Percentiles rank a stretch among this genome's conserved stretches.
phyloP scores from a whole-genome alignment of 805 yeast species.

The Cyberlindnera galapagoensis region DNA sequence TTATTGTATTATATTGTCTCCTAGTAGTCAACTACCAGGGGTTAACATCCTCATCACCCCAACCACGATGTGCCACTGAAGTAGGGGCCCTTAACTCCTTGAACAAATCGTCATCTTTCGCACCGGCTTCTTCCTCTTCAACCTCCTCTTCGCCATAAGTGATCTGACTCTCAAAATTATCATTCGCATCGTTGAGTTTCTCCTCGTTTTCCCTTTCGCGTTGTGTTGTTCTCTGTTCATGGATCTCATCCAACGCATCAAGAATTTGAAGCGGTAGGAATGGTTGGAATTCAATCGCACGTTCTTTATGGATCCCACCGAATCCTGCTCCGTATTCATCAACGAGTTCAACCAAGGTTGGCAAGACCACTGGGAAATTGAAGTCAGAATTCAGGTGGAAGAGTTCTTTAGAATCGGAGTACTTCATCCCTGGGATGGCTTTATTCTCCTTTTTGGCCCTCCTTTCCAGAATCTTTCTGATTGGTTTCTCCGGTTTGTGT shows the following conservation, averaged over 20 bases:
- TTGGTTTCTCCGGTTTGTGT: slow-evolving; percentile 42
- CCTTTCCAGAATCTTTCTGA: slow-evolving; percentile 15
- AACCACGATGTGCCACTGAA: slow-evolving; percentile 42
- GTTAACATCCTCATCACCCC: slow-evolving; percentile 50
- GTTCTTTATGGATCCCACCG: slow-evolving; percentile 49
- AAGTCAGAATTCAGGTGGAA: slow-evolving; percentile 39
- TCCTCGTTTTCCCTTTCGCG: slow-evolving; percentile 17
- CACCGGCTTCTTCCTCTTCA: slow-evolving; percentile 11
- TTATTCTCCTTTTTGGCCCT: slow-evolving; percentile 11
- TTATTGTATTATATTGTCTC: too few species aligned
- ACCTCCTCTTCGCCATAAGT: not conserved
- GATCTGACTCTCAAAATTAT: slow-evolving; percentile 12
- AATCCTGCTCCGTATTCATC: slow-evolving; percentile 72
- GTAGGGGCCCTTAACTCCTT: slow-evolving; percentile 43
- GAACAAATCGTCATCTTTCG: slow-evolving; percentile 42
- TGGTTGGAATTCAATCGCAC: slow-evolving; percentile 62
- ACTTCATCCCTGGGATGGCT: slow-evolving; percentile 10
- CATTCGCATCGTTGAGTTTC: slow-evolving; percentile 12
- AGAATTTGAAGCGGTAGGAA: slow-evolving; percentile 59
- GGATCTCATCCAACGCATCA: slow-evolving; percentile 67
- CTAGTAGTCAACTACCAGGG: slow-evolving; percentile 67
- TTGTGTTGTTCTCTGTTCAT: slow-evolving; percentile 33
- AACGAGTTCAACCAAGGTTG: slow-evolving; percentile 67
- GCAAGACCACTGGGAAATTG: slow-evolving; percentile 32
- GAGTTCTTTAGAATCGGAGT: slow-evolving; percentile 16